These are phyloP conservation scores for Epichloe coenophiala DNA, from an alignment of 2,329 filamentous ascomycete genomes.

Conservation along the genomic window DNA sequence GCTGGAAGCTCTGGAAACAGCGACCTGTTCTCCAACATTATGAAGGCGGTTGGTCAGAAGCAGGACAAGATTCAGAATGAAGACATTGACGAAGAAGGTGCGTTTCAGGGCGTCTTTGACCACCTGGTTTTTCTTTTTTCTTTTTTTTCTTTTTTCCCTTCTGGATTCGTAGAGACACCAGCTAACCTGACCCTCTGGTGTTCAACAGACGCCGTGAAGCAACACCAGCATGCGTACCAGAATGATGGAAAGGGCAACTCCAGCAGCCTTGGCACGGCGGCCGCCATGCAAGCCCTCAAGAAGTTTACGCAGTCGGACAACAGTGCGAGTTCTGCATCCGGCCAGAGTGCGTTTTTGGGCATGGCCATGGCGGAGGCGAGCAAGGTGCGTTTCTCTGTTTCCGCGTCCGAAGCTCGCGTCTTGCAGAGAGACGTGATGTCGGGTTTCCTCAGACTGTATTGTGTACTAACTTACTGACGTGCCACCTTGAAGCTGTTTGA, in stretches of 20 bases:
- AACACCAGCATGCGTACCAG: conserved; percentile 64
- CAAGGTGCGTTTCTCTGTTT: conserved; percentile 37
- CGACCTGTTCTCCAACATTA: conserved; percentile 35
- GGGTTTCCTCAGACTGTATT: neutral
- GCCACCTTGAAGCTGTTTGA: conserved; percentile 40
- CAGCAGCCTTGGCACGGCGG: conserved; percentile 51
- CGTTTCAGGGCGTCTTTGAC: conserved; percentile 3
- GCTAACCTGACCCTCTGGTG: neutral
- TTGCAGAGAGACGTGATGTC: too few species aligned
- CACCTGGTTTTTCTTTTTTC: neutral
- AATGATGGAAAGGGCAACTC: conserved; percentile 32
- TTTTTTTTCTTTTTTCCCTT: too few species aligned
- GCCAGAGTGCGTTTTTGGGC: conserved; percentile 69
- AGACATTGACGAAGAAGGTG: conserved; percentile 37
- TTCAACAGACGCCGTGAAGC: conserved; percentile 47
- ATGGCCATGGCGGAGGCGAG: conserved; percentile 80
- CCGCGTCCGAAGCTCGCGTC: neutral
- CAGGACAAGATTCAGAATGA: conserved; percentile 33
- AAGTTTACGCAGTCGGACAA: conserved; percentile 52
- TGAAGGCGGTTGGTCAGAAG: conserved; percentile 34
- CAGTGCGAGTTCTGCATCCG: conserved; percentile 31
- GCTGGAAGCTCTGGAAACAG: conserved; percentile 32
- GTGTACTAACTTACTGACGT: neutral
- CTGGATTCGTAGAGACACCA: neutral
- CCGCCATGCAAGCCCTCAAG: conserved; percentile 71